Conservation (phyloP, 768 basidiomycete genomes). For the Glaciozyma antarctica region DNA sequence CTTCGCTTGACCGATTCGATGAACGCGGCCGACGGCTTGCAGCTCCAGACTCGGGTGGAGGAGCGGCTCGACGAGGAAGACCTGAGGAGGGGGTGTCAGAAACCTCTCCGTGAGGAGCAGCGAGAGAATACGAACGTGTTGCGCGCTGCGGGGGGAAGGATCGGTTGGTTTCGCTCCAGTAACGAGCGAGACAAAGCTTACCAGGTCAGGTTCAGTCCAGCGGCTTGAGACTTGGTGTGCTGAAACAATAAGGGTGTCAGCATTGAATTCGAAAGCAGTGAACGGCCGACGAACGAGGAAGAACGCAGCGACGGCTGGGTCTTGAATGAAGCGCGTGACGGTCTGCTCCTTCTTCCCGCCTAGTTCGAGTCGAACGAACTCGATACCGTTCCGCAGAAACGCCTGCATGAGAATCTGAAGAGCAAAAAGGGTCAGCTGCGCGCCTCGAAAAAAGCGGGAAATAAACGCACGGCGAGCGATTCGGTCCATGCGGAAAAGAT, state of each 20-base stretch:
- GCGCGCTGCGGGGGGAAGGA: not conserved
- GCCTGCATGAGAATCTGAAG: constrained; percentile 13
- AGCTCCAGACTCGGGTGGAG: constrained; percentile 31
- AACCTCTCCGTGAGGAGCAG: too few species aligned
- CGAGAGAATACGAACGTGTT: not conserved
- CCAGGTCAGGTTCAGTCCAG: constrained; percentile 33
- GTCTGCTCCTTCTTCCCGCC: constrained; percentile 31
- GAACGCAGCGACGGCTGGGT: constrained; percentile 31
- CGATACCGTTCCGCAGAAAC: constrained; percentile 23
- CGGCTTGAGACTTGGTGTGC: constrained; percentile 30
- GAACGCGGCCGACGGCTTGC: constrained; percentile 31
- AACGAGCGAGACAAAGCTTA: not conserved
- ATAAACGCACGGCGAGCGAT: not conserved
- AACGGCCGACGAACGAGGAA: constrained; percentile 5
- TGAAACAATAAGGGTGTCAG: not conserved
- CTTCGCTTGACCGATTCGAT: constrained; percentile 33
- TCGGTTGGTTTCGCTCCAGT: too few species aligned
- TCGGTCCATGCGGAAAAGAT: constrained; percentile 27
- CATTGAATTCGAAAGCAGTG: too few species aligned
- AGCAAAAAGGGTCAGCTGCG: not conserved
- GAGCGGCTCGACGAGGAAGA: constrained; percentile 34
- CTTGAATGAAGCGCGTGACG: constrained; percentile 24
- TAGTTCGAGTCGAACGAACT: constrained; percentile 31
- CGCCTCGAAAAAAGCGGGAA: too few species aligned
- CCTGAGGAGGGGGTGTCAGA: not conserved